Evolutionary conservation across 1,284 basidiomycete species (phyloP).

Genomic region (Gymnopus androsaceus): DNA sequence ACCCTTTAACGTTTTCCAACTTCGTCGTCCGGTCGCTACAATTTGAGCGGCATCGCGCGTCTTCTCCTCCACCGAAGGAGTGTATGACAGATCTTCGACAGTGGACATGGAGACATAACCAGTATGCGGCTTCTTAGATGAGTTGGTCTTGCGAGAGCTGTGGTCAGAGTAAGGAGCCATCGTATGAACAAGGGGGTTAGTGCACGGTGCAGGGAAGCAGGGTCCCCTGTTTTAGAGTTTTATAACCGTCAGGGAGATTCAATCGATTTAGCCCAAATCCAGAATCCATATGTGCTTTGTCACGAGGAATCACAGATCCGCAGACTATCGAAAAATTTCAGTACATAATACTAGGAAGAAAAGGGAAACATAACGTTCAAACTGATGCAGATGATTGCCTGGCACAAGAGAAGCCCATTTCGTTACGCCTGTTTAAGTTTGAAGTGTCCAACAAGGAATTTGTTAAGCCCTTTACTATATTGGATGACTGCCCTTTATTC

Average conservation of each 20-base stretch:
- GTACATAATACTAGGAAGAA: background rate
- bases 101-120: constrained; percentile 35
- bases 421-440: constrained; percentile 5
- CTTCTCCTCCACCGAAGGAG: constrained; percentile 37
- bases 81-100: constrained; percentile 41
- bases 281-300: constrained; percentile 2
- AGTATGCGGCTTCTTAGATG: constrained; percentile 24
- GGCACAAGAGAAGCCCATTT: background rate
- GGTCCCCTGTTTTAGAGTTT: too few species aligned
- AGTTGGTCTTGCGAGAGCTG: constrained; percentile 14
- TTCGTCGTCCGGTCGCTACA: constrained; percentile 42
- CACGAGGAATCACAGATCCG: constrained; percentile 8
- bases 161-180: constrained; percentile 7
- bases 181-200: constrained; percentile 1
- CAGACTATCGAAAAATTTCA: constrained; percentile 3
- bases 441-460: background rate
- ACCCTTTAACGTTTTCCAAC: constrained; percentile 63
- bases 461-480: background rate
- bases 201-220: background rate
- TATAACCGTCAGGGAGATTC: constrained; percentile 5
- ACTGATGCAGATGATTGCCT: background rate
- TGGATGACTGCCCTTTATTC: background rate
- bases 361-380: constrained; percentile 1
- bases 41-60: constrained; percentile 36
- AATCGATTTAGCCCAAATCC: constrained; percentile 14